Percentiles rank a stretch among this genome's conserved stretches.
phyloP scores from a whole-genome alignment of 768 basidiomycete species.

The Suillus sp. region DNA sequence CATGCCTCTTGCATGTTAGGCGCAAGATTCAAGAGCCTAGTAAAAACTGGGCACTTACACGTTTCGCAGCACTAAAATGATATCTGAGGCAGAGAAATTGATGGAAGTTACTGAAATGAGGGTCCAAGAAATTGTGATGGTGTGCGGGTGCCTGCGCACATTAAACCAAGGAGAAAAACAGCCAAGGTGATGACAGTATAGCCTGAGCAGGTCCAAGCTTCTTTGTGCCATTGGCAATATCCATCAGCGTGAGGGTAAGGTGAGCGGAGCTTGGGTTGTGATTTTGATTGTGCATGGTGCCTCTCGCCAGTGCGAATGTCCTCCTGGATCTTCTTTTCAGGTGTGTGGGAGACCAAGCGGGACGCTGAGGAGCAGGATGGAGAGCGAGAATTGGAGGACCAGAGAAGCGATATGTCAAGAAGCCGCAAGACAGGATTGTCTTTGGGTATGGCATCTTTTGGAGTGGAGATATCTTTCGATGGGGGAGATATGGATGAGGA shows the following conservation, averaged over 20 bases:
- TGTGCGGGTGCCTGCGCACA: background rate
- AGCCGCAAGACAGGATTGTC: conserved; percentile 31
- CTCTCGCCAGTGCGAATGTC: background rate
- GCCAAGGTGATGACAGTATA: no score
- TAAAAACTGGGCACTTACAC: conserved; percentile 1
- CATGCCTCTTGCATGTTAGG: background rate
- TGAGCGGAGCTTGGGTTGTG: conserved; percentile 38
- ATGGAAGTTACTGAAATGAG: background rate
- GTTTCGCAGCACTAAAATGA: background rate
- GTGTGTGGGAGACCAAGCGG: conserved; percentile 17
- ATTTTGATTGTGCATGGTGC: conserved; percentile 32
- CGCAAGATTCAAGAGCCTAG: background rate
- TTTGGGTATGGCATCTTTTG: conserved; percentile 24
- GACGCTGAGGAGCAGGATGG: no score
- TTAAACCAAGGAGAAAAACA: background rate
- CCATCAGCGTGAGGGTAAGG: conserved; percentile 12
- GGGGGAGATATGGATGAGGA: conserved; percentile 22
- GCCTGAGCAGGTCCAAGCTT: conserved; percentile 1
- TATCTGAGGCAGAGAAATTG: no score
- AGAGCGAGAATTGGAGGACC: conserved; percentile 28
- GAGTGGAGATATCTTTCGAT: conserved; percentile 22
- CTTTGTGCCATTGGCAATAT: conserved; percentile 10
- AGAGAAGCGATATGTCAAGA: conserved; percentile 39
- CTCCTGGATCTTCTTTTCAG: conserved; percentile 6
- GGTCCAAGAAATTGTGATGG: background rate